Percentiles rank a stretch among this genome's conserved stretches.
Evolutionary conservation across 1,284 basidiomycete species (phyloP).

Genomic region (Irpex lacteus): DNA sequence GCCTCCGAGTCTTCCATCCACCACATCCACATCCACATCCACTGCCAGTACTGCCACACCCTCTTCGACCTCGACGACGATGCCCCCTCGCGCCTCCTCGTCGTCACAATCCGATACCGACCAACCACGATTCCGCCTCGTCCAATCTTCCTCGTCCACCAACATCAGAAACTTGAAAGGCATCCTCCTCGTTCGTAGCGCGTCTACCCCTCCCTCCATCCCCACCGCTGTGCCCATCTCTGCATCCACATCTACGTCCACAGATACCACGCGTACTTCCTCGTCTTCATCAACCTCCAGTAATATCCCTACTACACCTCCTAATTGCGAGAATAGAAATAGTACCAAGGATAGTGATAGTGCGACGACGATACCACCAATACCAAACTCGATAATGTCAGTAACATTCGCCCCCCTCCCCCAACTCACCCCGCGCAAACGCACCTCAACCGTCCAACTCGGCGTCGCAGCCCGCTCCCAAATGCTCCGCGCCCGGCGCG

Average conservation of each 20-base stretch:
- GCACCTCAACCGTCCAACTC: constrained; percentile 53
- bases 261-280: not conserved
- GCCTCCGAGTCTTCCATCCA: not conserved
- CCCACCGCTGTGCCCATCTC: constrained; percentile 15
- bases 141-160: not conserved
- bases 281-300: not conserved
- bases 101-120: not conserved
- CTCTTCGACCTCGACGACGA: not conserved
- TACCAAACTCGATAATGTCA: not conserved
- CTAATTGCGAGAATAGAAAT: no score
- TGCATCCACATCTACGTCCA: no score
- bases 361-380: not conserved
- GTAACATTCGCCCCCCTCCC: constrained; percentile 65
- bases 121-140: not conserved
- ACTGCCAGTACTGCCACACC: not conserved
- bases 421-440: constrained; percentile 48
- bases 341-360: no score
- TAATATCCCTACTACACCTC: no score
- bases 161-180: constrained; percentile 6
- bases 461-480: constrained; percentile 61
- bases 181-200: constrained; percentile 8
- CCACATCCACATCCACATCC: not conserved
- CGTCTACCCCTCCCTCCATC: constrained; percentile 32
- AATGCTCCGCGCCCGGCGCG: constrained; percentile 31
- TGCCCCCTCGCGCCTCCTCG: no score